These are phyloP conservation scores for Stygiomarasmius scandens DNA, from an alignment of 1,284 basidiomycete genomes.

Conservation along the genomic window DNA sequence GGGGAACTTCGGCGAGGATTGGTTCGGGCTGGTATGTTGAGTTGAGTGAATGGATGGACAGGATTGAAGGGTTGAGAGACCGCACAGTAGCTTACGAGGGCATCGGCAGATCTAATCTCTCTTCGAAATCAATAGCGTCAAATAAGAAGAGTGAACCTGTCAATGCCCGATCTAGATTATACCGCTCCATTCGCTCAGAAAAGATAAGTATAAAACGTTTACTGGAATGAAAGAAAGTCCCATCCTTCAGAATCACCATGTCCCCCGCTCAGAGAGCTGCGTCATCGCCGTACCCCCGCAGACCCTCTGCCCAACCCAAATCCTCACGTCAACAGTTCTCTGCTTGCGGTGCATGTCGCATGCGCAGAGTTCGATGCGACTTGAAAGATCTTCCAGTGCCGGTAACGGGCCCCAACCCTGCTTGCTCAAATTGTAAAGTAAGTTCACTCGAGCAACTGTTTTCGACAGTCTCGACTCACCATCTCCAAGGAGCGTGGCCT, in stretches of 20 bases:
- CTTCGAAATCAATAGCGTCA: neutral
- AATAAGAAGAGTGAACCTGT: neutral
- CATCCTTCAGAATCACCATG: conserved; percentile 38
- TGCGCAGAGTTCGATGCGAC: conserved; percentile 73
- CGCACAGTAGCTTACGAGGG: conserved; percentile 9
- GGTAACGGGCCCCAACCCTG: conserved; percentile 51
- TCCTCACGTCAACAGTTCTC: conserved; percentile 81
- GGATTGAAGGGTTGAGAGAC: neutral
- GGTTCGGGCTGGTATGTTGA: conserved; percentile 48
- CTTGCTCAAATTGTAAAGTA: conserved; percentile 83
- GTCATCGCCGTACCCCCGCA: conserved; percentile 51
- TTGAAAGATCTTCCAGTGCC: conserved; percentile 70
- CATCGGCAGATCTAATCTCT: neutral
- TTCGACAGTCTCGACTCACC: neutral
- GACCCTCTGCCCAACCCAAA: conserved; percentile 64
- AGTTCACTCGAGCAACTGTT: neutral
- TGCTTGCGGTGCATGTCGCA: conserved; percentile 83
- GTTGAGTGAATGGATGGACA: conserved; percentile 2
- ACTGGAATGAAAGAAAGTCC: too few species aligned
- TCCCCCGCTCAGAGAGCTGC: conserved; percentile 48
- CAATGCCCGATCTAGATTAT: neutral
- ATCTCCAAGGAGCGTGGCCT: conserved; percentile 12
- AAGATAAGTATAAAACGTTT: conserved; percentile 5
- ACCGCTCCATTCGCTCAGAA: conserved; percentile 11
- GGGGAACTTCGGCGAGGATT: conserved; percentile 78